A percentile compares a stretch with the other conserved stretches of the same genome.
phyloP scores from a whole-genome alignment of 805 yeast genomes.

The Starmerella vitae region DNA sequence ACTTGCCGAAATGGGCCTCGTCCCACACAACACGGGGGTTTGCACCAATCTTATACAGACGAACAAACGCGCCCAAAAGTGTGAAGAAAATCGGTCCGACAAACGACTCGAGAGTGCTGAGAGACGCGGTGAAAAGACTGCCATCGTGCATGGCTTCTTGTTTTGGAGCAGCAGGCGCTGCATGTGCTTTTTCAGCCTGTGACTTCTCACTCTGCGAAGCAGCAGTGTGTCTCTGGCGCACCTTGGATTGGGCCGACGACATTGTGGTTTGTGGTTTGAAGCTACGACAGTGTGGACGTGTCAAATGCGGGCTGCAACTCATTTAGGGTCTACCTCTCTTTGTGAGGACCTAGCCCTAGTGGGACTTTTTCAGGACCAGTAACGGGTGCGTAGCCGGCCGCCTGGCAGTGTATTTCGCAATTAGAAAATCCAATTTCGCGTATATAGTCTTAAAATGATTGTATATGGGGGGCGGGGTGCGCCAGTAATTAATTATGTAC shows the following conservation, averaged over 20 bases:
- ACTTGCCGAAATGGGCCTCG: constrained; percentile 39
- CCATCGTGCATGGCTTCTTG: constrained; percentile 13
- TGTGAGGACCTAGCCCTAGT: no score
- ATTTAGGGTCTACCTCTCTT: neutral
- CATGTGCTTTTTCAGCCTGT: neutral
- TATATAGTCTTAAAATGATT: no score
- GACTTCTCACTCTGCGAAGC: neutral
- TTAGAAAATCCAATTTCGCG: no score
- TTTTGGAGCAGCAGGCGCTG: neutral
- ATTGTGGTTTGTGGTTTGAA: neutral
- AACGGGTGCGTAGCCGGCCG: no score
- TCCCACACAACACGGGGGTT: constrained; percentile 58
- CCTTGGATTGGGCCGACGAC: neutral
- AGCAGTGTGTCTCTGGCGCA: constrained; percentile 1
- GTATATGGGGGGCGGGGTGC: no score
- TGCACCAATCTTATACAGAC: constrained; percentile 62
- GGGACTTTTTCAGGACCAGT: no score
- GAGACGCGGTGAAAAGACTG: constrained; percentile 21
- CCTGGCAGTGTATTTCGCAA: no score
- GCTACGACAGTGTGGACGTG: neutral
- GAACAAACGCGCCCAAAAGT: constrained; percentile 49
- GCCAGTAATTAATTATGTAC: no score
- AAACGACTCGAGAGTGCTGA: constrained; percentile 25
- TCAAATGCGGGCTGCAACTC: neutral
- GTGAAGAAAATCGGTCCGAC: constrained; percentile 47